These are phyloP conservation scores for Alloteropsis angusta DNA, from an alignment of 202 grass and related monocot genomes.

Conservation along the genomic window DNA sequence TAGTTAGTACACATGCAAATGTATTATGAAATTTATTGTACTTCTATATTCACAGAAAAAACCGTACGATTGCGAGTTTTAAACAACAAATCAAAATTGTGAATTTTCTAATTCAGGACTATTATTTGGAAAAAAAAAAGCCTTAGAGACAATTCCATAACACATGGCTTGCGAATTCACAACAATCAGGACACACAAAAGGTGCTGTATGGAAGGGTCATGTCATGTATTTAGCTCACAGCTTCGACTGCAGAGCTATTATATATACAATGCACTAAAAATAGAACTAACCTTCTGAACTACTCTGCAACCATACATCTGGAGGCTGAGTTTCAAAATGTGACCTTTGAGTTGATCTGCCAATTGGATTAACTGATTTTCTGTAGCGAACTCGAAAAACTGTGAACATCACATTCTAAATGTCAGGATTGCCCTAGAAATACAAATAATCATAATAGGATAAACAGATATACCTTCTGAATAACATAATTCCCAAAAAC, in stretches of 20 bases:
- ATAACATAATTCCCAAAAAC: constrained; percentile 90
- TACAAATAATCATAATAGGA: background rate
- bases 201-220: background rate
- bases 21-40: background rate
- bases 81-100: background rate
- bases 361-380: constrained; percentile 53
- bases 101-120: background rate
- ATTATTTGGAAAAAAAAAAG: background rate
- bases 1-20: background rate
- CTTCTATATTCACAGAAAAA: background rate
- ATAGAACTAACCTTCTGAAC: constrained; percentile 62
- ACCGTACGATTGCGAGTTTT: background rate
- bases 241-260: background rate
- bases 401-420: constrained; percentile 19
- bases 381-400: constrained; percentile 74
- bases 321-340: constrained; percentile 64
- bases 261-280: background rate
- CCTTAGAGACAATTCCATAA: background rate
- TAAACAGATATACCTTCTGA: constrained; percentile 45
- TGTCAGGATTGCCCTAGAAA: background rate
- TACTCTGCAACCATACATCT: constrained; percentile 84
- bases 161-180: background rate
- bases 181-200: background rate
- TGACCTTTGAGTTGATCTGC: constrained; percentile 41
- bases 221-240: background rate